Base-by-base conservation (phyloP, 164 flowering plant genomes). In the Umbellularia californica region DNA sequence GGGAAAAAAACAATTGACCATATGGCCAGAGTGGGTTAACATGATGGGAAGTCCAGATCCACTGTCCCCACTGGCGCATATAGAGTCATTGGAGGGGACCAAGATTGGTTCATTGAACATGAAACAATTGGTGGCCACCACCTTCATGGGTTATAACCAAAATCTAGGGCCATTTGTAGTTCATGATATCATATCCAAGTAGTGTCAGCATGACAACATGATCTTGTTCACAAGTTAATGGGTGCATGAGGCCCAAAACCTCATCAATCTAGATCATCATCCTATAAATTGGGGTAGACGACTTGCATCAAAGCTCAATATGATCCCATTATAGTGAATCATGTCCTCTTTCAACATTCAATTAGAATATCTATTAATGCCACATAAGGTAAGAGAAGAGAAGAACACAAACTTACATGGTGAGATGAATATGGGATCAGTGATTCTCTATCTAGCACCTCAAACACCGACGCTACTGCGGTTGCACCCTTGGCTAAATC, bases 401-500 rank as follows among this genome's bases (percentile, higher is more conserved):
- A 35, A 41, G 58, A 52, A 69, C 1, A 23, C 65, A 63, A 28
- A 64, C 84, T 84, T 83, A 91, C 92, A n/a, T 80, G 76, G 75
- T 65, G 47, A 41, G 84, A 73, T 1, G 79, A 83, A n/a, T n/a
- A n/a, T 74, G 84, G 76, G 58, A 90, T 88, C 3, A 81, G 80
- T 0, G 98, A 90, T 67, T 80, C 81, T 1, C 95, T 79, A 74
- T 94, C 97, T 10, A 92, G 88, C 70, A 94, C 89, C 58, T 87
- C 76, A 62, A 94, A 92, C 33, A 94, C 91, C 0, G 98, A 91
- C 14, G 95, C 88, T 9, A 94, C 84, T 1, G 97, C 95, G 0
- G 90, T 78, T 2, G 98, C 85, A 2, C 98, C 95, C 78, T 88
- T 92, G 30, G 97, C 97, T 24, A 94, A 78, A 76, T 92, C 98